Base-by-base conservation (phyloP, 73 alveolate genomes). In the Blepharisma stoltei region DNA sequence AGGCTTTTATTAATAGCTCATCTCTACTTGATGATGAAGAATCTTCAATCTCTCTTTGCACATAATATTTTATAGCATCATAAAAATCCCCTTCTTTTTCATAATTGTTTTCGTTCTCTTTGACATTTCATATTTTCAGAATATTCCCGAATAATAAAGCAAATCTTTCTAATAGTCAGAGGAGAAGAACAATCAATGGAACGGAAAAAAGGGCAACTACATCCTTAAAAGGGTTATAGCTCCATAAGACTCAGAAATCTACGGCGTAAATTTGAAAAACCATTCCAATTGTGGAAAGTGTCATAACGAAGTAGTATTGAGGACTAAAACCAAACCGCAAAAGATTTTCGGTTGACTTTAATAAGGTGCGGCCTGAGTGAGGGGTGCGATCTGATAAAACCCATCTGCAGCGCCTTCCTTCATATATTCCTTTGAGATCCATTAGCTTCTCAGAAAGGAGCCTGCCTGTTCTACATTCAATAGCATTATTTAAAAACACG, bases 391-490 rank as follows among this genome's bases (percentile, higher is more conserved):
- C 23, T 20, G 73, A n/a, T 9, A 60, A 25, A 18, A 38, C 73
- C 73, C 73, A 60, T 14, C 23, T 14, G 23, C 46, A 14, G 46
- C 23, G 46, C 45, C 73, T 60, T 9, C 23, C 45, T 9, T 60
- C 73, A 60, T 14, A 60, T 8, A 60, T 60, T 25, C 18, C 46
- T 25, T 60, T 60, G 11, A 60, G 45, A 2, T 60, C 73, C 37
- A 25, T 25, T 8, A 60, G 2, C 23, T 60, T 60, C 23, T 60
- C 73, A 14, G 73, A 60, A 8, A 60, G 23, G 3, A 60, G 46
- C 3, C 73, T n/a, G 38, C 73, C 73, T 20, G 73, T 60, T 60
- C 23, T 60, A 60, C 73, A 60, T 60, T 60, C 73, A 60, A 60
- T 60, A 18, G 73, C 73, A 25, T 60, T 60, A 60, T 60, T 60